phyloP scores from a whole-genome alignment of 2,329 filamentous ascomycete genomes.

The Pestalotiopsis sp. region DNA sequence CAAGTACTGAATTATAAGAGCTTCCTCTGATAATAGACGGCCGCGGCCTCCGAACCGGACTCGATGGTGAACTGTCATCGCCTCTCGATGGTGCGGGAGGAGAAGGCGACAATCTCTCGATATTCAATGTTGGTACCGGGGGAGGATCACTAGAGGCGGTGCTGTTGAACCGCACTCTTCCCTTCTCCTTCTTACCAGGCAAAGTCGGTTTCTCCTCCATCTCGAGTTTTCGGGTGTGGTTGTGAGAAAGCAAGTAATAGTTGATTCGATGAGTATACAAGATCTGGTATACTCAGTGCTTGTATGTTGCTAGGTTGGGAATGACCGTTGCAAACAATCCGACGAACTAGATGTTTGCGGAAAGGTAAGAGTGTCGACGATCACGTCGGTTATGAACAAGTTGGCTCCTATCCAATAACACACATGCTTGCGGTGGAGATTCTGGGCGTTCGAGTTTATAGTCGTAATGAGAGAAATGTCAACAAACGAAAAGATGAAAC shows the following conservation, averaged over 20 bases:
- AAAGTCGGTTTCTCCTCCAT: not conserved
- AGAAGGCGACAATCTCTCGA: constrained; percentile 14
- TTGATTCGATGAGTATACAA: not conserved
- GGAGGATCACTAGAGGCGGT: constrained; percentile 38
- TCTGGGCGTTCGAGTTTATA: not conserved
- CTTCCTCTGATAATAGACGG: constrained; percentile 46
- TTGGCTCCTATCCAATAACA: not conserved
- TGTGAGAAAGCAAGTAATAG: not conserved
- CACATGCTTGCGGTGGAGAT: not conserved
- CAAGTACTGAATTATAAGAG: constrained; percentile 41
- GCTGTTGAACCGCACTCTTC: constrained; percentile 52
- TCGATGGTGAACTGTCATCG: constrained; percentile 15
- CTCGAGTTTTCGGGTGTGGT: not conserved
- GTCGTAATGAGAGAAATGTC: not conserved
- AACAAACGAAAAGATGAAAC: not conserved
- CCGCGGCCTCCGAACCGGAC: constrained; percentile 31
- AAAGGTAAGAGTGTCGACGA: not conserved
- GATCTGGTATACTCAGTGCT: not conserved
- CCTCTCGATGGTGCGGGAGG: constrained; percentile 19
- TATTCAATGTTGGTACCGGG: constrained; percentile 11
- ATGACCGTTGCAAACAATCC: not conserved
- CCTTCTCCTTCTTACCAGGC: constrained; percentile 43
- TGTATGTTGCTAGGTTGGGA: not conserved
- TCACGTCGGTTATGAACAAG: not conserved
- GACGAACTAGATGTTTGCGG: not conserved